Evolutionary conservation across 495 filamentous ascomycete genomes (phyloP).

Genomic region (Daldinia concentrica): DNA sequence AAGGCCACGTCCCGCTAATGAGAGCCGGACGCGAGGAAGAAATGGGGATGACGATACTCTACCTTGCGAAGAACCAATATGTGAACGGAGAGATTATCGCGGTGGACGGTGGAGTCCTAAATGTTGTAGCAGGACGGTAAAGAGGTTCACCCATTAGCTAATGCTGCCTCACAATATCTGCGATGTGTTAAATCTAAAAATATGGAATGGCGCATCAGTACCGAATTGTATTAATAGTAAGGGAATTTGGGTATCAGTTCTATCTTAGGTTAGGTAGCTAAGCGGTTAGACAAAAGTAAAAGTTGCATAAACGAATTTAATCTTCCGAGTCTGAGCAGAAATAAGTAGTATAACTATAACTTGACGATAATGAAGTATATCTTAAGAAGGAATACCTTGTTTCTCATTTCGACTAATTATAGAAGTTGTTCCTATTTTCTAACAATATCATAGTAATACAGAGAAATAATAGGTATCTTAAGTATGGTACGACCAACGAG

Average conservation of each 20-base stretch:
- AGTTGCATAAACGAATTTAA: neutral
- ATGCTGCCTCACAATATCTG: neutral
- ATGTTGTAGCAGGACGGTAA: slow-evolving; percentile 44
- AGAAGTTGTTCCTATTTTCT: too few species aligned
- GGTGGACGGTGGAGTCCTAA: slow-evolving; percentile 67
- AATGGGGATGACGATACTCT: slow-evolving; percentile 66
- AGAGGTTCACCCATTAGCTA: neutral
- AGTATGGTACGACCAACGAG: neutral
- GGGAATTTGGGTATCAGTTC: too few species aligned
- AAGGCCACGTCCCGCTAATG: slow-evolving; percentile 61
- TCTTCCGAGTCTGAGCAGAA: too few species aligned
- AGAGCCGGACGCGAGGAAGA: slow-evolving; percentile 64
- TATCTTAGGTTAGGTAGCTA: neutral
- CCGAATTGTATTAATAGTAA: too few species aligned
- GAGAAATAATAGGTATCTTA: neutral
- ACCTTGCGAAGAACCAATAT: slow-evolving; percentile 66
- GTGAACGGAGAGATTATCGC: slow-evolving; percentile 70
- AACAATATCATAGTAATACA: neutral
- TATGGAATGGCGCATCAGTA: neutral
- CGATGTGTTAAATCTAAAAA: neutral
- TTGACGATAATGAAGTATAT: too few species aligned
- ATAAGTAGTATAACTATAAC: too few species aligned
- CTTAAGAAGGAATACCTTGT: too few species aligned
- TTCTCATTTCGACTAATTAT: too few species aligned
- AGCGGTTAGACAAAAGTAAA: neutral